Evolutionary conservation across 2,329 filamentous ascomycete genomes (phyloP).

Genomic region (Amylocarpus encephaloides): DNA sequence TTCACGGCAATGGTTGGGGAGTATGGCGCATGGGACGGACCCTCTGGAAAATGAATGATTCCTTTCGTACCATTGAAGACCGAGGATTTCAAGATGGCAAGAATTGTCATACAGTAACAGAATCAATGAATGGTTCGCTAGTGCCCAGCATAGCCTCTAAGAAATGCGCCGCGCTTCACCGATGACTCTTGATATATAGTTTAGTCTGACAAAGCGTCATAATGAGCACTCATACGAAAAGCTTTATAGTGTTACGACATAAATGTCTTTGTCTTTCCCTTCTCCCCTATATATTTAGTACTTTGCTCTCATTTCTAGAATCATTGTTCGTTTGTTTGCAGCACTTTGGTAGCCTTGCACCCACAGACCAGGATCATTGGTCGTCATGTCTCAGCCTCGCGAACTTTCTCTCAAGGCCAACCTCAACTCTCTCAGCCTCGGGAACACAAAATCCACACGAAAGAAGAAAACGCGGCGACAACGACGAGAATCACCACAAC

Average conservation of each 20-base stretch:
- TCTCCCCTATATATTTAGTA: too few species aligned
- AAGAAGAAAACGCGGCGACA: slow-evolving; percentile 5
- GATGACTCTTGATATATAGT: slow-evolving; percentile 11
- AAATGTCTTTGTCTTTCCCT: not conserved
- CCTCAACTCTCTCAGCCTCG: slow-evolving; percentile 4
- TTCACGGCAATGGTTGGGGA: slow-evolving; percentile 12
- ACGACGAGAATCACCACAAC: not conserved
- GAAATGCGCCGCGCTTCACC: slow-evolving; percentile 13
- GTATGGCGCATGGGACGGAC: slow-evolving; percentile 17
- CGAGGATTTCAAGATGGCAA: not conserved
- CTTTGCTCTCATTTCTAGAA: not conserved
- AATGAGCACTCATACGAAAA: not conserved
- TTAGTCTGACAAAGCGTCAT: slow-evolving; percentile 9
- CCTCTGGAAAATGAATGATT: too few species aligned
- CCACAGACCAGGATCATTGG: not conserved
- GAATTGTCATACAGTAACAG: slow-evolving; percentile 1
- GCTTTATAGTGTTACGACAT: not conserved
- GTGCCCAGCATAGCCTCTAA: slow-evolving; percentile 4
- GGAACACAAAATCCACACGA: not conserved
- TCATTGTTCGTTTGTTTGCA: too few species aligned
- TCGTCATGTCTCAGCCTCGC: slow-evolving; percentile 1
- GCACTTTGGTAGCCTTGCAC: not conserved
- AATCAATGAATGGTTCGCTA: not conserved
- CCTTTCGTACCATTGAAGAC: too few species aligned
- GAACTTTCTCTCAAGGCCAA: not conserved